phyloP scores from a whole-genome alignment of 139 green algal genomes.

The Chlamydomonas urium region DNA sequence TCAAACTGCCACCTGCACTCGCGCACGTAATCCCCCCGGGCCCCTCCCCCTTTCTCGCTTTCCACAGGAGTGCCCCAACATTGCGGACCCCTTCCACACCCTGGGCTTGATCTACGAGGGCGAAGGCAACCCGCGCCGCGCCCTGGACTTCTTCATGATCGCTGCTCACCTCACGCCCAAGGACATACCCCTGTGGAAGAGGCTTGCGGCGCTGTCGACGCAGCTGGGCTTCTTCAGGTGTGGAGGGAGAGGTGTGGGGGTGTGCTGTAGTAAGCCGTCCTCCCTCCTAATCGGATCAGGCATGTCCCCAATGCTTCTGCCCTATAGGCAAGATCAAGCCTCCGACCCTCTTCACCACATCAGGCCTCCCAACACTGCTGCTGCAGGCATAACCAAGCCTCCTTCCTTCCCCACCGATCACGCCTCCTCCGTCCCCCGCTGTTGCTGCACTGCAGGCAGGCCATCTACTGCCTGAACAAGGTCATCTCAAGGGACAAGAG shows the following conservation, averaged over 20 bases:
- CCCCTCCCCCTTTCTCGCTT: too few relatives aligned
- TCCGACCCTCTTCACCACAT: too few relatives aligned
- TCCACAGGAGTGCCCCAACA: slow-evolving; percentile 67
- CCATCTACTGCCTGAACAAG: slow-evolving; percentile 83
- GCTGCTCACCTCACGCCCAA: slow-evolving; percentile 78
- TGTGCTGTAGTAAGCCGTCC: too few relatives aligned
- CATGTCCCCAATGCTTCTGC: too few relatives aligned
- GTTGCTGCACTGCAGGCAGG: slow-evolving; percentile 46
- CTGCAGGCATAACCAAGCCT: too few relatives aligned
- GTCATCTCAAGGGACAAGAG: slow-evolving; percentile 48
- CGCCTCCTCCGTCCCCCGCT: not conserved
- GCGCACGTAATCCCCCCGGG: too few relatives aligned
- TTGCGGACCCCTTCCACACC: slow-evolving; percentile 80
- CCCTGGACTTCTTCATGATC: slow-evolving; percentile 91
- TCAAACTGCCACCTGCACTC: too few relatives aligned
- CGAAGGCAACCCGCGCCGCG: slow-evolving; percentile 38
- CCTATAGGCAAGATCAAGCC: too few relatives aligned
- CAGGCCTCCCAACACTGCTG: too few relatives aligned
- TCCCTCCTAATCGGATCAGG: too few relatives aligned
- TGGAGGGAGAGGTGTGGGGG: not conserved
- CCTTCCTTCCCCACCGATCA: too few relatives aligned
- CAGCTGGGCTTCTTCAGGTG: slow-evolving; percentile 61
- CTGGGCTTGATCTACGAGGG: slow-evolving; percentile 78
- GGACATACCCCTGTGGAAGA: slow-evolving; percentile 73
- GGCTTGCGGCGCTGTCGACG: slow-evolving; percentile 61